A percentile compares a stretch with the other conserved stretches of the same genome.
Evolutionary conservation across 2,329 filamentous ascomycete genomes (phyloP).

Genomic region (Zymoseptoria tritici): DNA sequence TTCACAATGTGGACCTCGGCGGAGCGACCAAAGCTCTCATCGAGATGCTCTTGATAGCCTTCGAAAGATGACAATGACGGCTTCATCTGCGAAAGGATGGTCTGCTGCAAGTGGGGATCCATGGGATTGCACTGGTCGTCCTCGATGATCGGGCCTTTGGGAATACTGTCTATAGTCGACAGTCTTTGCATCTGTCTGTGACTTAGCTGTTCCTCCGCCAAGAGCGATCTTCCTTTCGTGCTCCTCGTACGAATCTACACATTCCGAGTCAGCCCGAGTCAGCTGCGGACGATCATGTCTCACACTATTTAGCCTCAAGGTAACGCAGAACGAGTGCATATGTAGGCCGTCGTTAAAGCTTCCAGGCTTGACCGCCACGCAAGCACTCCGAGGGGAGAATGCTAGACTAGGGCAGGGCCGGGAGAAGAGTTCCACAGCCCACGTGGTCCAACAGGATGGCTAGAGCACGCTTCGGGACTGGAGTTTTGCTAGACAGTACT

Average conservation of each 20-base stretch:
- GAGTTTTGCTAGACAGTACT: no score
- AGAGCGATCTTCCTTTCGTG: conserved; percentile 38
- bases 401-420: no score
- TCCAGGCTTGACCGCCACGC: no score
- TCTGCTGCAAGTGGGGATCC: conserved; percentile 63
- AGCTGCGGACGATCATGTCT: no score
- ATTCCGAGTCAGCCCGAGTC: no score
- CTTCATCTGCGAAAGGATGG: conserved; percentile 66
- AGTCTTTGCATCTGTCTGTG: conserved; percentile 24
- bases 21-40: conserved; percentile 57
- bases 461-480: no score
- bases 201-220: conserved; percentile 26
- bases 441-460: no score
- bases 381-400: no score
- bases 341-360: no score
- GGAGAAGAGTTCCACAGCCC: no score
- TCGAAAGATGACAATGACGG: conserved; percentile 67
- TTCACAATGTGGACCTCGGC: conserved; percentile 51
- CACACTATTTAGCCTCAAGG: no score
- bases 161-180: conserved; percentile 32
- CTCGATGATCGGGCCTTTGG: conserved; percentile 67
- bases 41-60: conserved; percentile 70
- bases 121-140: conserved; percentile 85
- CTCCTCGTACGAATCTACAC: conserved; percentile 37
- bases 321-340: no score